Evolutionary conservation across 2,329 filamentous ascomycete species (phyloP).

Genomic region (Aspergillus sp.): DNA sequence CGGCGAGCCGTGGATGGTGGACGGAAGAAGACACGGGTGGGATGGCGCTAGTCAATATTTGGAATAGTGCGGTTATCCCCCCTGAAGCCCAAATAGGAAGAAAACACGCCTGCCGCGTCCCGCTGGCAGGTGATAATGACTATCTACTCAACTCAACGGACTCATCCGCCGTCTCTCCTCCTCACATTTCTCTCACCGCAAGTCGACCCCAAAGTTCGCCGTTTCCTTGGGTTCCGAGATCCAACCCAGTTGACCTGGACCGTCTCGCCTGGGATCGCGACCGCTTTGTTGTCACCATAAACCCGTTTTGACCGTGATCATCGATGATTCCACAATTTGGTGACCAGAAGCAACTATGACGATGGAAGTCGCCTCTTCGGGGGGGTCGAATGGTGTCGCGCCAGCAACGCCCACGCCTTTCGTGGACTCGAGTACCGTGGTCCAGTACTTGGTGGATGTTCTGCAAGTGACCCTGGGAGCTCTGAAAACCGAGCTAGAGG

Average conservation of each 20-base stretch:
- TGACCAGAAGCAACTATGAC: constrained; percentile 23
- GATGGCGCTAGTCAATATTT: neutral
- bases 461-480: constrained; percentile 73
- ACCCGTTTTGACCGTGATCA: neutral
- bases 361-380: constrained; percentile 40
- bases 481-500: constrained; percentile 73
- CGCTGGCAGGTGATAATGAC: constrained; percentile 5
- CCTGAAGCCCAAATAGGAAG: constrained; percentile 8
- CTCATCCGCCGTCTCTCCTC: neutral
- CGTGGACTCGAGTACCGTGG: constrained; percentile 65
- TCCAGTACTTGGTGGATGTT: constrained; percentile 70
- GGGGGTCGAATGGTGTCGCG: constrained; percentile 34
- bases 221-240: neutral
- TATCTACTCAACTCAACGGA: neutral
- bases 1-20: constrained; percentile 1
- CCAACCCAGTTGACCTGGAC: neutral
- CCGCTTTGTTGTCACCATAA: constrained; percentile 10
- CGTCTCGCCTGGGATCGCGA: constrained; percentile 7
- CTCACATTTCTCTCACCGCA: neutral
- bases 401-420: constrained; percentile 29
- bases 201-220: neutral
- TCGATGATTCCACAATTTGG: constrained; percentile 30
- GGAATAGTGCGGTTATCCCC: neutral
- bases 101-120: constrained; percentile 2
- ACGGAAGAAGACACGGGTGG: neutral